A percentile compares a stretch with the other conserved stretches of the same genome.
phyloP scores from a whole-genome alignment of 768 basidiomycete species.

The Brasilioporus rufonigricans region DNA sequence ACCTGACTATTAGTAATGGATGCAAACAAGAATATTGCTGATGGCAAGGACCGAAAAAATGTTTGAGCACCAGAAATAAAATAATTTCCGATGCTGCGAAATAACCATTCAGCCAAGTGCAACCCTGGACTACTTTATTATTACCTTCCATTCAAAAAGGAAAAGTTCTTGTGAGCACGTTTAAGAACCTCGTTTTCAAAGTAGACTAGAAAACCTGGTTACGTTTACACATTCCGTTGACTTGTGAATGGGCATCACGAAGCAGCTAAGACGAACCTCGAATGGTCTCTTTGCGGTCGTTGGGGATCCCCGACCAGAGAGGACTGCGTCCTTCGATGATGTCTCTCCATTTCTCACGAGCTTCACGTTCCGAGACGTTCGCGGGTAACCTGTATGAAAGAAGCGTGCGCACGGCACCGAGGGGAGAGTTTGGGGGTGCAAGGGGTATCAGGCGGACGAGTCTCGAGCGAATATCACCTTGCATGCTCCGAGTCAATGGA shows the following conservation, averaged over 20 bases:
- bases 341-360: slow-evolving; percentile 87
- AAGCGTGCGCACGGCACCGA: slow-evolving; percentile 72
- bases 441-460: slow-evolving; percentile 84
- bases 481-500: not conserved
- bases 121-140: slow-evolving; percentile 5
- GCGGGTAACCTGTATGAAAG: slow-evolving; percentile 79
- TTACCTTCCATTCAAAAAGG: slow-evolving; percentile 87
- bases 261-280: slow-evolving; percentile 51
- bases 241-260: not conserved
- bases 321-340: slow-evolving; percentile 84
- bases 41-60: slow-evolving; percentile 90
- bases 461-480: slow-evolving; percentile 87
- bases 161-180: slow-evolving; percentile 91
- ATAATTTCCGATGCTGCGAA: slow-evolving; percentile 78
- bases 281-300: slow-evolving; percentile 88
- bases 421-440: slow-evolving; percentile 53
- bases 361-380: slow-evolving; percentile 64
- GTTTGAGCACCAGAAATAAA: slow-evolving; percentile 85
- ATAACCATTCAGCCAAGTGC: not conserved
- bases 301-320: slow-evolving; percentile 84
- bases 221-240: slow-evolving; percentile 1
- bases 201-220: slow-evolving; percentile 83
- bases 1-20: slow-evolving; percentile 82
- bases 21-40: slow-evolving; percentile 91
- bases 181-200: slow-evolving; percentile 87